Evolutionary conservation across 495 filamentous ascomycete species (phyloP), one percentile per base, ranked within the genome.

Genomic region (Tuber calosporum): DNA sequence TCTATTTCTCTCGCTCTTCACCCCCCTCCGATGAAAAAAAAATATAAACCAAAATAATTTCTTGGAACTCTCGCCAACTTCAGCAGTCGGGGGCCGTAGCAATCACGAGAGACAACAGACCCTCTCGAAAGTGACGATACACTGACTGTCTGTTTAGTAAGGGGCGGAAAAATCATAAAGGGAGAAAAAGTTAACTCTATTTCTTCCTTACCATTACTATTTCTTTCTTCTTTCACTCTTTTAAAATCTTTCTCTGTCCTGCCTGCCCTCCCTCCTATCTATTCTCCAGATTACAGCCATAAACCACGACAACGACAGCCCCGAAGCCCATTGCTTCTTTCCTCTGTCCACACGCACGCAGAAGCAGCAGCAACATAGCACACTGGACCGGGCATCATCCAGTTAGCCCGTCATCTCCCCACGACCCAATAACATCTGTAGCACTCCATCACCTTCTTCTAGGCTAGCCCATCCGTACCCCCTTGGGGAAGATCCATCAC

Each of bases 401-500:
- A 34, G 53, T 15, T 62, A 34, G 53, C 13, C 26, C 26, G 53
- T 7, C 53, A 34, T 62, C 53, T 34, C 42, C 19, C 53, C 26
- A 62, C 26, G 4, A 34, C 53, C 53, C 53, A 62, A 34, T 62
- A 62, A 19, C 53, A 62, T 62, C 53, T 13, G 53, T 34, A 62
- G 34, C 26, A 62, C 53, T 62, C 53, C 26, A 62, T 62, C 53
- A 30, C 53, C 11, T 34, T 4, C 53, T 58, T 30, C 48, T 62
- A 4, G 13, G 13, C 26, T 26, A 34, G 26, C 26, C 53, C 4
- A 34, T 62, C 30, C 53, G 73, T 45, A 69, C 38, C 73, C 68
- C 72, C 69, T 58, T 72, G 69, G 45, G 66, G 42, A 43, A 45
- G 17, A 75, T 69, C 40, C 78, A 40, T 62, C 45, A 42, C 39